Base-by-base conservation (phyloP, 768 basidiomycete species). In the Mycena vitilis region DNA sequence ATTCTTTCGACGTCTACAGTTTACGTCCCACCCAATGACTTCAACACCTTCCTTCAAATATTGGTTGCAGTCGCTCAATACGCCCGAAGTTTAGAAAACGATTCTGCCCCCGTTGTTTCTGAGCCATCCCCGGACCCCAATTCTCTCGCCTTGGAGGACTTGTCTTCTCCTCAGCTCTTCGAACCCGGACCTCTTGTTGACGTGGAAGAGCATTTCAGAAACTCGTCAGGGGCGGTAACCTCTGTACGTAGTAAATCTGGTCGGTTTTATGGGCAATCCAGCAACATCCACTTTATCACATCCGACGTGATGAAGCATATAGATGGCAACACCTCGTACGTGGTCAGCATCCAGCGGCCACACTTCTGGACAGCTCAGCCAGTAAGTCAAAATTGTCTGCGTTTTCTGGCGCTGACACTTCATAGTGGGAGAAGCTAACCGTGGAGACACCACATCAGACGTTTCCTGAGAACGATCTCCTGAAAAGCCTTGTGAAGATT, bases 341-440 rank as follows among this genome's bases (percentile, higher is more conserved):
- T 66, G 6, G 25, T 59, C 34, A 51, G 64, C 36, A 9, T 59
- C 25, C 69, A 65, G 37, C 63, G 70, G 13, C 65, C 69, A 12
- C 65, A 74, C 40, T 74, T 69, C 48, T 71, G 71, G 73, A 59
- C 49, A 5, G 16, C 30, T 16, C 62, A 61, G 6, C 66, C 66
- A 9, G 72, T 60, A 52, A 62, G 57, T 49, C 64, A 4, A 13
- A 53, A 45, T 18, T 7, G 18, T 20, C 44, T 7, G 44, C 15
- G 5, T 53, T n/a, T 38, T 10, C 10, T 23, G 11, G 23, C 6
- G 3, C 23, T 52, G 25, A 52, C 23, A n/a, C n/a, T 20, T 1
- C 2, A 15, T 34, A 53, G 52, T 53, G 52, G 52, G 30, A 53
- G 15, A 18, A 34, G 52, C 30, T 53, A 7, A 20, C 30, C 5